Conservation (phyloP, 345 rosid species). For the Camelina sativa region DNA sequence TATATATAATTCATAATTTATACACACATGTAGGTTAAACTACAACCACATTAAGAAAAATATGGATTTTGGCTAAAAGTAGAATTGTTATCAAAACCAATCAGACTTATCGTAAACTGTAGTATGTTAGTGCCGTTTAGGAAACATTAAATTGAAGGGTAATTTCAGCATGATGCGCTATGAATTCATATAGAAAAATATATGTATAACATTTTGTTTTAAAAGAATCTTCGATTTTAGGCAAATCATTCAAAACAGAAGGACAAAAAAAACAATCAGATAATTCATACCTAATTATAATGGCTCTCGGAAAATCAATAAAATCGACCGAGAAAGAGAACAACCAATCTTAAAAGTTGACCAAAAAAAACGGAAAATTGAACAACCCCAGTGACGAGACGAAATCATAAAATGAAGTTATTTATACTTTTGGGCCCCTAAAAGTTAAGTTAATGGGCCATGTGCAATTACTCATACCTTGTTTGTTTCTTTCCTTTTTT, state of each 20-base stretch:
- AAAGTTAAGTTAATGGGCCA: constrained; percentile 4
- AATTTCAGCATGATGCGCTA: not conserved
- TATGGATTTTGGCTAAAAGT: not conserved
- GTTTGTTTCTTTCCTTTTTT: not conserved
- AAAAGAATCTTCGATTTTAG: not conserved
- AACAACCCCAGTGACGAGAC: not conserved
- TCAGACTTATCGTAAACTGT: not conserved
- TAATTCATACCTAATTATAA: not conserved
- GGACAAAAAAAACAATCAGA: not conserved
- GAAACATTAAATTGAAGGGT: not conserved
- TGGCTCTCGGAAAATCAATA: not conserved
- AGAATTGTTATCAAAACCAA: not conserved
- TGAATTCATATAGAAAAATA: no score
- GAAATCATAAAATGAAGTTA: not conserved
- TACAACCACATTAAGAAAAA: not conserved
- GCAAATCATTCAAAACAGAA: not conserved
- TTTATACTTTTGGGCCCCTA: not conserved
- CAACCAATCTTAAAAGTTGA: no score
- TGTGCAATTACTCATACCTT: not conserved
- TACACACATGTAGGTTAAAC: not conserved
- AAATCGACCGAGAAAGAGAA: not conserved
- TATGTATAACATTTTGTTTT: no score
- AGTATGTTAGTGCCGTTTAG: not conserved
- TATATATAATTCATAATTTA: not conserved
- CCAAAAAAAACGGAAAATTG: not conserved